Evolutionary conservation across 75 land plant species (phyloP).

Genomic region (Sequoiadendron giganteum): DNA sequence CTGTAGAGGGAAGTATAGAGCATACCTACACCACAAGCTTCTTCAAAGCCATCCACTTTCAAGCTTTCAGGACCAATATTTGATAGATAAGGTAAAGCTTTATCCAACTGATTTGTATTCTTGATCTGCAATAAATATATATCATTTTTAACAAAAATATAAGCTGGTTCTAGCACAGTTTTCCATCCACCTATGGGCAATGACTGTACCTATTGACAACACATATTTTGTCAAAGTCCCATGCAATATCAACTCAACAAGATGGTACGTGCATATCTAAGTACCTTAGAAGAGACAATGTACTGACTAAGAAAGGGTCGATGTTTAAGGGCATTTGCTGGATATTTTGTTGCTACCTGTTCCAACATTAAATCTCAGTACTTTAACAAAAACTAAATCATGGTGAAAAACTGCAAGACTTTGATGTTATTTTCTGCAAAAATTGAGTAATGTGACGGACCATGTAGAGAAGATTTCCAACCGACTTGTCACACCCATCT

Average conservation of each 20-base stretch:
- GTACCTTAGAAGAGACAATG: slow-evolving; percentile 73
- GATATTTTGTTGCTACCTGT: slow-evolving; percentile 96
- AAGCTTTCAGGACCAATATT: slow-evolving; percentile 58
- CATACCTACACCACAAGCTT: slow-evolving; percentile 94
- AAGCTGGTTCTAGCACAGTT: background rate
- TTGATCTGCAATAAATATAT: slow-evolving; percentile 64
- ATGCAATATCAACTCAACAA: background rate
- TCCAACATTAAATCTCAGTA: background rate
- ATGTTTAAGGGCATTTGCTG: slow-evolving; percentile 84
- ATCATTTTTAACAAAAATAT: background rate
- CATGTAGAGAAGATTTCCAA: slow-evolving; percentile 90
- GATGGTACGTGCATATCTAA: background rate
- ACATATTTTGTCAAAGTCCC: background rate
- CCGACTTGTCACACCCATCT: slow-evolving; percentile 71
- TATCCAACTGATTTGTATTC: slow-evolving; percentile 82
- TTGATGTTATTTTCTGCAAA: background rate
- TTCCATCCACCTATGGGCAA: background rate
- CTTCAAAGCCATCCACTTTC: slow-evolving; percentile 66
- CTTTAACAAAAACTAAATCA: slow-evolving; percentile 1
- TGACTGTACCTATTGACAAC: background rate
- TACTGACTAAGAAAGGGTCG: slow-evolving; percentile 66
- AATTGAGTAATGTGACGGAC: slow-evolving; percentile 34
- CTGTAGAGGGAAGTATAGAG: background rate
- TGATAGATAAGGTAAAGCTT: slow-evolving; percentile 66
- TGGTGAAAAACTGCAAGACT: background rate